Conservation (phyloP, 176 grass and related monocot genomes). For the Thalia dealbata region DNA sequence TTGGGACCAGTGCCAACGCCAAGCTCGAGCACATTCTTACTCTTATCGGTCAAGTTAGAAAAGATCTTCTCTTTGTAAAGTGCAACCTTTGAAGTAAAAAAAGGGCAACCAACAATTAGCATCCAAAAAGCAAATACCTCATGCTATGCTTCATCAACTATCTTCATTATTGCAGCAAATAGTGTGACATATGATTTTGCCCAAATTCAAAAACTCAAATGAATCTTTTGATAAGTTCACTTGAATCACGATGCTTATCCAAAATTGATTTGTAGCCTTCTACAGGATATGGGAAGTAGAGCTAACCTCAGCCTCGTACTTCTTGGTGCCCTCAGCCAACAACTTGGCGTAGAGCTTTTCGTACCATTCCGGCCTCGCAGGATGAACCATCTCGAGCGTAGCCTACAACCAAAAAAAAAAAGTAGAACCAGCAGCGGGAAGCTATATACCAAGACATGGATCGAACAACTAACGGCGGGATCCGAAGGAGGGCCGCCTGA, state of each 20-base stretch:
- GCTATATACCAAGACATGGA: background rate
- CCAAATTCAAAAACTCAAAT: background rate
- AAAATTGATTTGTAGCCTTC: background rate
- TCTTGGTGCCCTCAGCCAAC: conserved; percentile 41
- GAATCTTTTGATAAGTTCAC: background rate
- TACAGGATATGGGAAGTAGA: background rate
- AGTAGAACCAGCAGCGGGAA: background rate
- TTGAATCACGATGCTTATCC: background rate
- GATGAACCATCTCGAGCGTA: conserved; percentile 51
- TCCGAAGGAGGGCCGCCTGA: background rate
- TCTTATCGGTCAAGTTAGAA: conserved; percentile 27
- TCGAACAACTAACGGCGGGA: background rate
- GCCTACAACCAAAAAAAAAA: conserved; percentile 26
- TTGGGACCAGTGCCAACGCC: conserved; percentile 81
- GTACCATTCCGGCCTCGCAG: conserved; percentile 55
- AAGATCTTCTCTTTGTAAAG: conserved; percentile 66
- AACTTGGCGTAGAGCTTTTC: conserved; percentile 51
- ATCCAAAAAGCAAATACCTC: background rate
- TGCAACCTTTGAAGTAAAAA: conserved; percentile 34
- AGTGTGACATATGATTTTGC: too few relatives aligned
- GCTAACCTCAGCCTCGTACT: conserved; percentile 67
- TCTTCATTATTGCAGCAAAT: too few relatives aligned
- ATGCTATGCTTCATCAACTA: too few relatives aligned
- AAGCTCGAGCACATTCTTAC: conserved; percentile 54
- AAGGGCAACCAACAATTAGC: conserved; percentile 6